A percentile compares a stretch with the other conserved stretches of the same genome.
These are phyloP conservation scores for Oryza officinalis DNA, from an alignment of 176 grass and related monocot genomes.

Conservation along the genomic window DNA sequence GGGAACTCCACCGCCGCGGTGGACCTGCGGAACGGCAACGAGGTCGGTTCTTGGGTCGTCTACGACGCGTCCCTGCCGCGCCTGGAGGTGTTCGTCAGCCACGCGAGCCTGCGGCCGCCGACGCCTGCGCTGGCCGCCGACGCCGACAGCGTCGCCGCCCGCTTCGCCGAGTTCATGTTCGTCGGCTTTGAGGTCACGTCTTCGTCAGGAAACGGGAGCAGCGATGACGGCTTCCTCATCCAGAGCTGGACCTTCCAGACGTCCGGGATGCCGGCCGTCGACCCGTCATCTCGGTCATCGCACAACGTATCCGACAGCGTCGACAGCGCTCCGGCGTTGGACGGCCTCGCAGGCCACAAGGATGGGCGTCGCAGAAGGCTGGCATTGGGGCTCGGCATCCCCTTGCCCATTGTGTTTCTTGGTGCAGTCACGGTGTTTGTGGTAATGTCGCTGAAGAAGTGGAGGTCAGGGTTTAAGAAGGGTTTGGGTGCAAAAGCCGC, in stretches of 20 bases:
- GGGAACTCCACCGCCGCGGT: constrained; percentile 34
- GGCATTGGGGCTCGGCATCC: constrained; percentile 27
- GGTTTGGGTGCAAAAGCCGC: neutral
- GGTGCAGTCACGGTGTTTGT: constrained; percentile 44
- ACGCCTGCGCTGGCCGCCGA: constrained; percentile 17
- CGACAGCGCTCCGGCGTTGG: constrained; percentile 1
- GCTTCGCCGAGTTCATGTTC: constrained; percentile 53
- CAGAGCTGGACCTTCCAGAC: constrained; percentile 56
- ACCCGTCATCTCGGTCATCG: constrained; percentile 11
- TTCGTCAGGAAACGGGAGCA: constrained; percentile 23
- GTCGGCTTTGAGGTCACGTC: constrained; percentile 45
- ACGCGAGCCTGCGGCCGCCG: constrained; percentile 28
- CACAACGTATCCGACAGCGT: constrained; percentile 33
- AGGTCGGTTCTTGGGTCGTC: constrained; percentile 41
- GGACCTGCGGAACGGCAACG: constrained; percentile 34
- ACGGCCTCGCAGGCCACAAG: neutral
- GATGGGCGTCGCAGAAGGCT: constrained; percentile 28
- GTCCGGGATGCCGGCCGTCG: constrained; percentile 1
- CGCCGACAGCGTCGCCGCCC: constrained; percentile 5
- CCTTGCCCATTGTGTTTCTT: constrained; percentile 13
- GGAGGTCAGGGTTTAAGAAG: constrained; percentile 14
- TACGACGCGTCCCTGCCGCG: constrained; percentile 22
- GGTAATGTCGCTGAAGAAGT: constrained; percentile 43
- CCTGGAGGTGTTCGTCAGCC: constrained; percentile 46
- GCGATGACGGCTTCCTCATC: constrained; percentile 36